Evolutionary conservation across 768 basidiomycete species (phyloP), one percentile per base, ranked within the genome.

Genomic region (Pleurotus tuber-regium): DNA sequence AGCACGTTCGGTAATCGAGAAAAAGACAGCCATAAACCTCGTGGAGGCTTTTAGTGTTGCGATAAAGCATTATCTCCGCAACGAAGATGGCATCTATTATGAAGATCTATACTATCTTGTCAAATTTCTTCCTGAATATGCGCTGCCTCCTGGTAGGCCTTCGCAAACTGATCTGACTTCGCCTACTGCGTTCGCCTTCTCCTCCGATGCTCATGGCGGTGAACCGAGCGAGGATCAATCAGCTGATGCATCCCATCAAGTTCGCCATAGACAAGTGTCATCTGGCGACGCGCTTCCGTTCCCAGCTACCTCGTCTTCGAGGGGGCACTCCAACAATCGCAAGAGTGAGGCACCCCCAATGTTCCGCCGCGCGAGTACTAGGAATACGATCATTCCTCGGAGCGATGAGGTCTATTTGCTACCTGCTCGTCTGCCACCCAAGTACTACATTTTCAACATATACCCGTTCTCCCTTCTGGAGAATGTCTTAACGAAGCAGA

Each of bases 401-500:
- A 59, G 61, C 11, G 79, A 79, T 14, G 82, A 82, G 49, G 60
- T 57, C 18, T 70, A 69, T 53, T 66, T 86, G 21, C 60, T 79
- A 11, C 84, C 86, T 3, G 74, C 80, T 3, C 66, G 66, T 38
- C 72, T 74, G 63, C 84, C 86, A 3, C 84, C 85, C 1, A 76
- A 76, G 61, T 83, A 79, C 57, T 70, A 77, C 48, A 29, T 83
- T 30, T 79, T 85, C 52, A 86, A 87, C 60, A 54, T 87, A 6
- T 87, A 86, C 67, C 86, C 86, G 14, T 84, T 88, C 64, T 86
- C 86, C 25, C 65, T 86, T 4, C 58, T 84, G 76, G 83, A 3
- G 59, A 66, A 26, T 64, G 63, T 33, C 63, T 36, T 86, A 30
- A 70, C 75, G 6, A 70, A 73, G 54, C 62, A 66, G 9, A 83